A percentile compares a stretch with the other conserved stretches of the same genome.
Conservation (phyloP, 208 protist genomes). For the Trypanosoma vivax region DNA sequence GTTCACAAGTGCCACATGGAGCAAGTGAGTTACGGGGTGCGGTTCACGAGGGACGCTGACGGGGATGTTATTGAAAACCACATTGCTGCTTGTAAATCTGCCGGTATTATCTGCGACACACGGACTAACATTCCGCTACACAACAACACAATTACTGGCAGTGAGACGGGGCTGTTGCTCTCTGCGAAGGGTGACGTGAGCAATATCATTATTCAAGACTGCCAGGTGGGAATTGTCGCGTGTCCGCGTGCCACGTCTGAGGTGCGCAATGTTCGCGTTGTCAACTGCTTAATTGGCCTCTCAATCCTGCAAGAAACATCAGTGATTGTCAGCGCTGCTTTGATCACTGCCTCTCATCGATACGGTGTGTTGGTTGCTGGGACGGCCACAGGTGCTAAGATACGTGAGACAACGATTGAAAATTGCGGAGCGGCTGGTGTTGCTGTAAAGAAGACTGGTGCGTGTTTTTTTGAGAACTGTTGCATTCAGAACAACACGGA, state of each 20-base stretch:
- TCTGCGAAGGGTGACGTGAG: conserved; percentile 7
- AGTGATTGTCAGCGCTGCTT: conserved; percentile 4
- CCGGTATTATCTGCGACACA: conserved; percentile 14
- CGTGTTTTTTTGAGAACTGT: conserved; percentile 18
- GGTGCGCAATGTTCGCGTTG: conserved; percentile 5
- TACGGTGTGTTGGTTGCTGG: conserved; percentile 26
- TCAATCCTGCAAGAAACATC: conserved; percentile 7
- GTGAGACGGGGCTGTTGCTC: conserved; percentile 5
- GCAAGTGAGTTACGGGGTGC: conserved; percentile 6
- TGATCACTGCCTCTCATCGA: conserved; percentile 9
- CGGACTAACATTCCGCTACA: neutral
- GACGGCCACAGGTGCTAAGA: conserved; percentile 2
- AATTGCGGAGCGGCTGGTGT: conserved; percentile 19
- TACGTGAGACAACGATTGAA: conserved; percentile 13
- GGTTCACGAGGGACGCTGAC: neutral
- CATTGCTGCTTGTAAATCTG: conserved; percentile 7
- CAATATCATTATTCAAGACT: conserved; percentile 10
- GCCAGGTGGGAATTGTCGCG: conserved; percentile 15
- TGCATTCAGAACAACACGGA: conserved; percentile 3
- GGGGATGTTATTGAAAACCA: conserved; percentile 10
- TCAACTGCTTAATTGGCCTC: conserved; percentile 23
- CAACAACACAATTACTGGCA: conserved; percentile 8
- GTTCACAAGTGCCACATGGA: conserved; percentile 14
- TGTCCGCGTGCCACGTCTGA: neutral
- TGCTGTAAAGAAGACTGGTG: conserved; percentile 9